Percentiles rank a stretch among this genome's conserved stretches.
Conservation (phyloP, 179 eudicot genomes). For the Carnegiea gigantea region DNA sequence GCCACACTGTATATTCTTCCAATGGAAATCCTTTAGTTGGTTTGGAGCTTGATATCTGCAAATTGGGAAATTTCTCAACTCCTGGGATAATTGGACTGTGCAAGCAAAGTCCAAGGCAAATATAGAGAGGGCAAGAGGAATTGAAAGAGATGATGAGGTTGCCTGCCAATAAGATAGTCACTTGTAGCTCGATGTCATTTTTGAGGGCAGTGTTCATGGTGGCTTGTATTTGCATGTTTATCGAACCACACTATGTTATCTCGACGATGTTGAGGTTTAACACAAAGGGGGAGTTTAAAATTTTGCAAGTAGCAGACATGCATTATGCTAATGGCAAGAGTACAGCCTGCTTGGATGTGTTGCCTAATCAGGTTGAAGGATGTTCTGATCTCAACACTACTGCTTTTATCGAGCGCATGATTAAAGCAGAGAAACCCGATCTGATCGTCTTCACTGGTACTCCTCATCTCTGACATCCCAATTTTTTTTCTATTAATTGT, state of each 20-base stretch:
- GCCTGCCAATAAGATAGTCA: not conserved
- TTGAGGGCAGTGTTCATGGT: constrained; percentile 17
- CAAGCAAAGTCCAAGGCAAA: not conserved
- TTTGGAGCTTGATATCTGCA: constrained; percentile 9
- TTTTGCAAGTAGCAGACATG: constrained; percentile 95
- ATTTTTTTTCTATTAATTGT: not conserved
- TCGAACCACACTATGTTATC: constrained; percentile 15
- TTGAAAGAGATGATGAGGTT: constrained; percentile 2
- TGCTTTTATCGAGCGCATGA: constrained; percentile 66
- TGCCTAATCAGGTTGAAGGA: constrained; percentile 50
- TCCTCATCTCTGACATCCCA: not conserved
- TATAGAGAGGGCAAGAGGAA: not conserved
- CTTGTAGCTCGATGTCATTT: not conserved
- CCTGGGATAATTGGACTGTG: not conserved
- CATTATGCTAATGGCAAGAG: constrained; percentile 68
- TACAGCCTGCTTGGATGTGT: constrained; percentile 62
- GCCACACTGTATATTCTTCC: not conserved
- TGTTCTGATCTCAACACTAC: constrained; percentile 92
- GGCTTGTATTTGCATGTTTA: constrained; percentile 13
- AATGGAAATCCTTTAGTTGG: not conserved
- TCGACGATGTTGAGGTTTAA: constrained; percentile 36
- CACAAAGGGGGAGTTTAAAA: constrained; percentile 64
- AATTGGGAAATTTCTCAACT: not conserved
- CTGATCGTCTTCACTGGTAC: constrained; percentile 87
- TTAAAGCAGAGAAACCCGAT: constrained; percentile 68